Conservation (phyloP, 306 rosid species). For the Lathyrus aphaca region DNA sequence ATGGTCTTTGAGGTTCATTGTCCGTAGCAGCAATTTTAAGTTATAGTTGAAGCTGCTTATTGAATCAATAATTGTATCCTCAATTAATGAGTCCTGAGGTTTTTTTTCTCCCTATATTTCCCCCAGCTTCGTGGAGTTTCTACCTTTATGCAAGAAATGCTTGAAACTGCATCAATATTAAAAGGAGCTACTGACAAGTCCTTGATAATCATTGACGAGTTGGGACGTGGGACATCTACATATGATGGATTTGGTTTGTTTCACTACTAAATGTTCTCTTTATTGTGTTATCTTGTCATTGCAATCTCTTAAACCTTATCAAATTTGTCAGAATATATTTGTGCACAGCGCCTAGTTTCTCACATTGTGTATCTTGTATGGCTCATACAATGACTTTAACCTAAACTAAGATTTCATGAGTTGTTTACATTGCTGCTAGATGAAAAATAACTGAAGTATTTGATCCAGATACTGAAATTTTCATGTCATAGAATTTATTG, state of each 20-base stretch:
- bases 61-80: conserved; percentile 28
- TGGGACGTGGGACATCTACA: conserved; percentile 99
- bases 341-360: conserved; percentile 27
- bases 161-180: conserved; percentile 93
- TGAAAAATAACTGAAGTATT: neutral
- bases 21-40: conserved; percentile 3
- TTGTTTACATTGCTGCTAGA: conserved; percentile 1
- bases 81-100: conserved; percentile 34
- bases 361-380: conserved; percentile 18
- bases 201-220: conserved; percentile 90
- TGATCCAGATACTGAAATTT: neutral
- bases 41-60: conserved; percentile 23
- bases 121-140: conserved; percentile 96
- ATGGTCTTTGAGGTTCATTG: conserved; percentile 26
- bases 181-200: conserved; percentile 94
- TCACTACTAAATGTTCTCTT: conserved; percentile 36
- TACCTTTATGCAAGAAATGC: conserved; percentile 99
- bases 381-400: conserved; percentile 1
- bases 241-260: conserved; percentile 97
- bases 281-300: conserved; percentile 34
- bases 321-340: conserved; percentile 26
- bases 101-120: neutral
- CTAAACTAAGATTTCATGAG: conserved; percentile 25
- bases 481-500: conserved; percentile 4
- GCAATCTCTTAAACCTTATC: conserved; percentile 25